These are phyloP conservation scores for Alternaria sp. DNA, from an alignment of 2,329 filamentous ascomycete genomes.

Conservation along the genomic window DNA sequence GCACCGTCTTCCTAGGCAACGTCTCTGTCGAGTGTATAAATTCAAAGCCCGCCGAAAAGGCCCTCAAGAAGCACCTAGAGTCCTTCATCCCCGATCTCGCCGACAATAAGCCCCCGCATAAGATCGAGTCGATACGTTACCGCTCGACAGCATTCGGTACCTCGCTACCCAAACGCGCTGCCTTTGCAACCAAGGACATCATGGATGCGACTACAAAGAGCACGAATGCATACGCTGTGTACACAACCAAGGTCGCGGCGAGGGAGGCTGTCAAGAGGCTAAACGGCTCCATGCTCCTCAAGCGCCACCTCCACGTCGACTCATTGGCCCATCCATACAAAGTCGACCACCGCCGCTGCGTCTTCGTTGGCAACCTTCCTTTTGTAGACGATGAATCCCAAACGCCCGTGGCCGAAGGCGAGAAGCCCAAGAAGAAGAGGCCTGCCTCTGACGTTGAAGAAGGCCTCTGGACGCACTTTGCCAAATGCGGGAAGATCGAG, in stretches of 20 bases:
- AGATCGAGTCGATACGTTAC: slow-evolving; percentile 91
- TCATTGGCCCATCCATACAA: slow-evolving; percentile 86
- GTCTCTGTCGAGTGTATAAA: slow-evolving; percentile 84
- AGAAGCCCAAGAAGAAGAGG: slow-evolving; percentile 71
- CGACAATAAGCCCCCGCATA: slow-evolving; percentile 65
- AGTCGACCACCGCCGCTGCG: slow-evolving; percentile 85
- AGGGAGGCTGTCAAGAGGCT: slow-evolving; percentile 78
- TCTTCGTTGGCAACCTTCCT: slow-evolving; percentile 95
- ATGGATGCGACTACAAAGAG: slow-evolving; percentile 92
- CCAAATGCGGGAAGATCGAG: slow-evolving; percentile 82
- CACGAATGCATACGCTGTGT: slow-evolving; percentile 94
- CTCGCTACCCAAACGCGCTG: slow-evolving; percentile 89
- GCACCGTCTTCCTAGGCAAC: slow-evolving; percentile 93
- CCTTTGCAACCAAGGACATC: slow-evolving; percentile 88
- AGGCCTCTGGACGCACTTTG: slow-evolving; percentile 86
- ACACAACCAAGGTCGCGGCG: slow-evolving; percentile 77
- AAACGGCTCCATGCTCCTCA: slow-evolving; percentile 85
- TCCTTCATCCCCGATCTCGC: slow-evolving; percentile 71
- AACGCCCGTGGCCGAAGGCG: slow-evolving; percentile 68
- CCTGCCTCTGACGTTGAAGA: slow-evolving; percentile 88
- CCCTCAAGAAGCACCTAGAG: slow-evolving; percentile 77
- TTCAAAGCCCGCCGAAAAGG: slow-evolving; percentile 82
- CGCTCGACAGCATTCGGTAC: slow-evolving; percentile 88
- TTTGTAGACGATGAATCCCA: slow-evolving; percentile 93
- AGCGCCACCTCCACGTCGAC: slow-evolving; percentile 90